Conservation (phyloP, 345 rosid species). For the Linum tenue region DNA sequence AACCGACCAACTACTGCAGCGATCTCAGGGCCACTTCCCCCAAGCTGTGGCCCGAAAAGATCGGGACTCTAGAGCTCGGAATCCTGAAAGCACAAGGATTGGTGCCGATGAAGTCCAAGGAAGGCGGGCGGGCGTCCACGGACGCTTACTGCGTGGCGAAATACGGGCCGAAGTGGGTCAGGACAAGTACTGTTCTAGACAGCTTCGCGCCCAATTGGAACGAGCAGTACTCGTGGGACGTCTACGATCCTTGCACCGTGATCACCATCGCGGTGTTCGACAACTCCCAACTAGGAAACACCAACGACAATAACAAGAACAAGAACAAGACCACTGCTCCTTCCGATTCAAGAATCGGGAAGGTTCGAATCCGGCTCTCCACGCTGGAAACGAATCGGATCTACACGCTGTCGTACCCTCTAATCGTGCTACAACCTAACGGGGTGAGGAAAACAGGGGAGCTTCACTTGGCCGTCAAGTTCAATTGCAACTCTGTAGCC, state of each 20-base stretch:
- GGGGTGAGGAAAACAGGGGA: constrained; percentile 52
- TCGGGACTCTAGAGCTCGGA: constrained; percentile 46
- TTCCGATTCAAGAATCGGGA: constrained; percentile 37
- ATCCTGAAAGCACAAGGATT: constrained; percentile 37
- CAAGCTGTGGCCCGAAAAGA: constrained; percentile 26
- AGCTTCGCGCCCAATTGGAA: constrained; percentile 35
- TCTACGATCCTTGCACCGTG: constrained; percentile 36
- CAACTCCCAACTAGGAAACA: constrained; percentile 29
- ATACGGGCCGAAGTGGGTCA: constrained; percentile 35
- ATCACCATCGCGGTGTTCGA: constrained; percentile 35
- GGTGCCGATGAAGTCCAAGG: constrained; percentile 33
- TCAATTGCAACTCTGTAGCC: constrained; percentile 26
- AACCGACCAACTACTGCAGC: constrained; percentile 36
- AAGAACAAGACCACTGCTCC: not conserved
- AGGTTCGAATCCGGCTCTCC: constrained; percentile 45
- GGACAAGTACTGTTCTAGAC: constrained; percentile 30
- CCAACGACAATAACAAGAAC: constrained; percentile 16
- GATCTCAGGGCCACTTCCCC: constrained; percentile 40
- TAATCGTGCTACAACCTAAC: constrained; percentile 25
- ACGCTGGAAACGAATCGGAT: constrained; percentile 34
- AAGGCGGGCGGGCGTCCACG: constrained; percentile 30
- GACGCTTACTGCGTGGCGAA: constrained; percentile 50
- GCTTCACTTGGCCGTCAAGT: constrained; percentile 40
- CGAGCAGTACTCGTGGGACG: constrained; percentile 41
- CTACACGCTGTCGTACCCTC: constrained; percentile 42